A percentile compares a stretch with the other conserved stretches of the same genome.
Evolutionary conservation across 139 green algal species (phyloP).

Genomic region (Tetradesmus obliquus): DNA sequence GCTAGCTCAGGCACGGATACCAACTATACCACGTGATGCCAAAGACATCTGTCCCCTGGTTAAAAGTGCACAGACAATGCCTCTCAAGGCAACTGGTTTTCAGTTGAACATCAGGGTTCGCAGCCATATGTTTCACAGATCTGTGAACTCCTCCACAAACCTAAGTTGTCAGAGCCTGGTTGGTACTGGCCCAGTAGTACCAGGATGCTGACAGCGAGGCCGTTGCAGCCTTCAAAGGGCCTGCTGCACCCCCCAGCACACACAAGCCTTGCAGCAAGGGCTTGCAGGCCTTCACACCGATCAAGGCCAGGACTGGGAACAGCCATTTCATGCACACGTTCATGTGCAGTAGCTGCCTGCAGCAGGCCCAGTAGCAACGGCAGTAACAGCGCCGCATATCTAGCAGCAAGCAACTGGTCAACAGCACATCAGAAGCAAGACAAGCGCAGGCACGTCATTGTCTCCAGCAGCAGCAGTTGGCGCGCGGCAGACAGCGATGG

Average conservation of each 20-base stretch:
- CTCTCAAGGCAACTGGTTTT: too few relatives aligned
- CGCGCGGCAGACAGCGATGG: neutral
- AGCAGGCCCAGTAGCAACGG: neutral
- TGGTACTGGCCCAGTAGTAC: too few relatives aligned
- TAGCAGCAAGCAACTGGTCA: neutral
- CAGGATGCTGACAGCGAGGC: neutral
- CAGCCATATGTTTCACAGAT: too few relatives aligned
- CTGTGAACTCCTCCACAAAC: too few relatives aligned
- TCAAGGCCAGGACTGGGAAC: neutral
- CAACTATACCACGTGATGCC: too few relatives aligned
- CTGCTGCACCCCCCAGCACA: neutral
- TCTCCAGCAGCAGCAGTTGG: neutral
- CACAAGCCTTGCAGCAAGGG: neutral
- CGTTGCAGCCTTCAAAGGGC: neutral
- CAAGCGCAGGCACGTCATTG: neutral
- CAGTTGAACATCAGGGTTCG: too few relatives aligned
- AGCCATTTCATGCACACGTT: neutral
- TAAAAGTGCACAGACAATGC: too few relatives aligned
- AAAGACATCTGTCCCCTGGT: too few relatives aligned
- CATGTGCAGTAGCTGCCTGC: neutral
- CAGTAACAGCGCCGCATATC: neutral
- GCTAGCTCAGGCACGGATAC: too few relatives aligned
- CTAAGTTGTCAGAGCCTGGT: too few relatives aligned
- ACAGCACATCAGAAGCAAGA: neutral
- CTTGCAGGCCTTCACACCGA: neutral